phyloP scores from a whole-genome alignment of 306 rosid species.

The Pueraria montana region DNA sequence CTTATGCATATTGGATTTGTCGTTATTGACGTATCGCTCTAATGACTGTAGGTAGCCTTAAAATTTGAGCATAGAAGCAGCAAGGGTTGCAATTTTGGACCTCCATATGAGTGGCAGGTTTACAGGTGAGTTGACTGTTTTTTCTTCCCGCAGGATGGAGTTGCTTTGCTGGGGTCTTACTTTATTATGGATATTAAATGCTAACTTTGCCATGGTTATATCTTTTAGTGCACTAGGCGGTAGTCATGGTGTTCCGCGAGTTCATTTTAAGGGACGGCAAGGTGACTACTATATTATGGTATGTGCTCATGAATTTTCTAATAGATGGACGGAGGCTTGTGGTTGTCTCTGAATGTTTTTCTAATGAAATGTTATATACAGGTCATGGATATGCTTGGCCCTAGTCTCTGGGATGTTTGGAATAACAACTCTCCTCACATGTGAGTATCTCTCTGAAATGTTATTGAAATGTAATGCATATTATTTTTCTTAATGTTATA shows the following conservation, averaged over 20 bases:
- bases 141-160: not conserved
- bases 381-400: constrained; percentile 98
- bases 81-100: constrained; percentile 94
- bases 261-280: constrained; percentile 91
- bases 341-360: constrained; percentile 36
- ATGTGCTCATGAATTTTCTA: constrained; percentile 40
- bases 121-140: constrained; percentile 74
- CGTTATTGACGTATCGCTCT: not conserved
- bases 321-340: constrained; percentile 16
- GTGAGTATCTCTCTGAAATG: constrained; percentile 58
- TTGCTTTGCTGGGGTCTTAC: constrained; percentile 17
- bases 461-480: not conserved
- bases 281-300: constrained; percentile 97
- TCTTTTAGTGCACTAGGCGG: constrained; percentile 85
- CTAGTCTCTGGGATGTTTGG: constrained; percentile 98
- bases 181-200: constrained; percentile 7
- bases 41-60: constrained; percentile 79
- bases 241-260: constrained; percentile 94
- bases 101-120: constrained; percentile 97
- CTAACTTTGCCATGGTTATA: constrained; percentile 1
- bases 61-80: constrained; percentile 95
- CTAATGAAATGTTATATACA: constrained; percentile 40
- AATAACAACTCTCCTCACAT: constrained; percentile 76
- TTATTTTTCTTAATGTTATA: not conserved
- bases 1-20: not conserved